Evolutionary conservation across 225 moss, liverwort and hornwort genomes (phyloP), one percentile per base, ranked within the genome.

Genomic region (Pseudisothecium myosuroides): DNA sequence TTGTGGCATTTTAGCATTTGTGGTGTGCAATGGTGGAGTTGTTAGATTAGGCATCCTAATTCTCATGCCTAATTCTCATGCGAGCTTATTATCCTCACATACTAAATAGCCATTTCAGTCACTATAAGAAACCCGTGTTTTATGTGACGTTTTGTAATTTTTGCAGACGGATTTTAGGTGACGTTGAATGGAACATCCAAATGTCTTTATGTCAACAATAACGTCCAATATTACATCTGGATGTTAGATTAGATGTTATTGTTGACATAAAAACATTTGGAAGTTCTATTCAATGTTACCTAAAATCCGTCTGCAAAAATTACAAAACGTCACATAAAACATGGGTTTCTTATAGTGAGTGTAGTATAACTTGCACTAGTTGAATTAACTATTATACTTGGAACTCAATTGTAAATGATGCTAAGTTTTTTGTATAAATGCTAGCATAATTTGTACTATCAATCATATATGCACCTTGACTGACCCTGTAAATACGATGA

Each of bases 401-500:
- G 8, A 59, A 12, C 0, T 59, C 7, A 29, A 59, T 1, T 37
- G 13, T 78, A 28, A 80, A 88, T 85, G 64, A 49, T 8, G 3
- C 16, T 50, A 61, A 52, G 2, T 41, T 52, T 27, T 75, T 39
- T 56, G 15, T 69, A 65, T 50, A 50, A 77, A 36, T 88, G 65
- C 78, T 62, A 88, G 43, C 37, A 32, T 20, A 14, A 75, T 47
- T 80, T 73, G 47, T 43, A 20, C 54, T 62, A 78, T 85, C 77
- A 84, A 85, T 50, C 24, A 80, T 68, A 13, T 54, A 39, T 92
- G 88, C 83, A 89, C 96, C 93, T 94, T 87, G 74, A 96, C 85
- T 89, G 90, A 94, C 80, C 96, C 96, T 66, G 95, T 98, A 81
- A 96, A 98, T 39, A 95, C 87, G 7, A 96, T 91, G 90, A 93